Evolutionary conservation across 345 rosid species (phyloP), one percentile per base, ranked within the genome.

Genomic region (Luvunga scandens): DNA sequence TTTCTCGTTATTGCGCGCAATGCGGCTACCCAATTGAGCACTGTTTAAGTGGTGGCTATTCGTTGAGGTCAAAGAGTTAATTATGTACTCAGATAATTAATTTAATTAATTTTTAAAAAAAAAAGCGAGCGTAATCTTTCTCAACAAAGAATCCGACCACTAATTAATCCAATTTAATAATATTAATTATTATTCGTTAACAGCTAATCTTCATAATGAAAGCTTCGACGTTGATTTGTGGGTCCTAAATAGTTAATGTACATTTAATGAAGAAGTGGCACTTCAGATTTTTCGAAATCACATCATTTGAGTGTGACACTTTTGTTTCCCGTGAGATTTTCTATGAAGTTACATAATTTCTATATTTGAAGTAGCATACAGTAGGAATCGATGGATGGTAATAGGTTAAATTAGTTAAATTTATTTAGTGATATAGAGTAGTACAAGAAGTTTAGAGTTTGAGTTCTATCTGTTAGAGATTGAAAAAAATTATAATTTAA

Each of bases 41-140:
- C 57, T 73, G 68, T 73, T 73, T 27, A 61, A 38, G 68, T 27
- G 57, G 77, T 61, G 77, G 77, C 77, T 25, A 27, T 7, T 9
- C 9, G 27, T 0, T 27, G 4, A 24, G 19, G 68, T 73, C 68
- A 73, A 33, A 16, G 13, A 33, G 7, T 33, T 24, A 72, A 53
- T 53, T 53, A 18, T 50, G 7, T 27, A 50, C 18, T 28, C 9
- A 48, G 2, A 27, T 50, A 2, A 27, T 45, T 28, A 14, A 70
- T 45, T 45, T 13, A 13, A 45, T 45, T 42, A 45, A 12, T 12
- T n/a, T n/a, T n/a, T 45, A 14, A 45, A 13, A 45, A 13, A 45
- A 42, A 42, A 45, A 45, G 13, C 1, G 1, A 12, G 0, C 50
- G 13, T 45, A 45, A 12, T 12, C 50, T 45, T 12, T 12, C 7